These are phyloP conservation scores for Blastobotrys apis DNA, from an alignment of 1,139 yeast genomes.

Conservation along the genomic window DNA sequence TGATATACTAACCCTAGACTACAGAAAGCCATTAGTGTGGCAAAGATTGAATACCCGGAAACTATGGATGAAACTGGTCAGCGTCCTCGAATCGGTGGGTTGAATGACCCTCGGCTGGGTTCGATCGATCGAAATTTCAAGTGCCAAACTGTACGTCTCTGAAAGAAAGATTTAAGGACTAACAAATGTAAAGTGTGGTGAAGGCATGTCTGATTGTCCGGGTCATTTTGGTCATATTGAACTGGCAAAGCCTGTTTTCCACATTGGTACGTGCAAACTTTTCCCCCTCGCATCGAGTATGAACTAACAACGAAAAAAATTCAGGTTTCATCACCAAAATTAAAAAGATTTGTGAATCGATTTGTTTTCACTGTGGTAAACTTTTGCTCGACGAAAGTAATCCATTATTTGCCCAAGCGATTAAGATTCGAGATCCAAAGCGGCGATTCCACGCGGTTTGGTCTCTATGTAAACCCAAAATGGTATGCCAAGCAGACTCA, in stretches of 20 bases:
- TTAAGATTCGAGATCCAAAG: constrained; percentile 87
- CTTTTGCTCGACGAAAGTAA: constrained; percentile 75
- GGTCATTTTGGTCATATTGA: constrained; percentile 99
- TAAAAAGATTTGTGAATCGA: constrained; percentile 92
- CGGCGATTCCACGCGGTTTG: constrained; percentile 96
- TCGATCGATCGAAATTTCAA: constrained; percentile 94
- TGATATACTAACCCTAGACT: constrained; percentile 10
- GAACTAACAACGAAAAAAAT: no score
- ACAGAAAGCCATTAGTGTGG: constrained; percentile 88
- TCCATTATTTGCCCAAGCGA: constrained; percentile 83
- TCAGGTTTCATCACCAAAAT: constrained; percentile 72
- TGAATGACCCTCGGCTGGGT: constrained; percentile 95
- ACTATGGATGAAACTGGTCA: constrained; percentile 97
- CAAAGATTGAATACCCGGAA: constrained; percentile 96
- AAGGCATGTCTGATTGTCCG: constrained; percentile 98
- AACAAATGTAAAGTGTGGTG: constrained; percentile 63
- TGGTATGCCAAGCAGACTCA: constrained; percentile 90
- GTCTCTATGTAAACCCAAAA: constrained; percentile 84
- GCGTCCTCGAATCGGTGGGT: constrained; percentile 93
- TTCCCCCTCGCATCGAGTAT: no score
- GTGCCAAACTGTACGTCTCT: constrained; percentile 67
- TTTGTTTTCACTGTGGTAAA: constrained; percentile 98
- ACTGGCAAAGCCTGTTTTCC: constrained; percentile 96
- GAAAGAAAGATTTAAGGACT: not conserved
- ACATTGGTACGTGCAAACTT: constrained; percentile 66